Conservation (phyloP, 345 rosid genomes). For the Salix purpurea region DNA sequence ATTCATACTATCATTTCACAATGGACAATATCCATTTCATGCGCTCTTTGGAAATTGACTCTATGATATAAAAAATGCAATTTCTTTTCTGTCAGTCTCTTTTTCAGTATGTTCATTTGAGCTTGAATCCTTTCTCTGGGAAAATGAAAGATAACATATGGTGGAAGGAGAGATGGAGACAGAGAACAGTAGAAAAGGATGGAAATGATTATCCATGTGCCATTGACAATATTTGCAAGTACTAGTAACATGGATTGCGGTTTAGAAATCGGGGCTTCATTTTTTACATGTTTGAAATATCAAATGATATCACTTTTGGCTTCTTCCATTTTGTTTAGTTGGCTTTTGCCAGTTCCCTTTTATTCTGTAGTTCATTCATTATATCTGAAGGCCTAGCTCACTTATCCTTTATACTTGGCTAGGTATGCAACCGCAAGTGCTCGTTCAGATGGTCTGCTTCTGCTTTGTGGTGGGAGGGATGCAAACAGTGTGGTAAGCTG, state of each 20-base stretch:
- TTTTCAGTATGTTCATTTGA: neutral
- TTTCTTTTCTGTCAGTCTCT: neutral
- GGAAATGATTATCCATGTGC: neutral
- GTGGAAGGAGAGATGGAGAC: neutral
- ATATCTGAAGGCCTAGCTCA: slow-evolving; percentile 2
- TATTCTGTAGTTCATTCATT: neutral
- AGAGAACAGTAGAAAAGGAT: neutral
- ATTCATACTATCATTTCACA: neutral
- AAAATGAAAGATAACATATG: neutral
- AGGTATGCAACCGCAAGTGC: slow-evolving; percentile 99
- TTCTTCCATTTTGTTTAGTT: neutral
- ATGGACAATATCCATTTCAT: neutral
- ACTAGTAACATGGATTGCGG: neutral
- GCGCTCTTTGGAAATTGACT: neutral
- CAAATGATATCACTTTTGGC: neutral
- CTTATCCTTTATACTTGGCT: slow-evolving; percentile 17
- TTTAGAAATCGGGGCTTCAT: neutral
- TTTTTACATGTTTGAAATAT: neutral
- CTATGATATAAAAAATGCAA: neutral
- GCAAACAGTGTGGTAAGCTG: slow-evolving; percentile 88
- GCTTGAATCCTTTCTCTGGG: neutral
- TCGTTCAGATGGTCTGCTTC: slow-evolving; percentile 97
- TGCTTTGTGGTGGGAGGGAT: slow-evolving; percentile 99
- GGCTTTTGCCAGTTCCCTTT: neutral
- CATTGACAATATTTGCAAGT: neutral